These are phyloP conservation scores for Pichia cabralensis DNA, from an alignment of 805 yeast genomes.

Conservation along the genomic window DNA sequence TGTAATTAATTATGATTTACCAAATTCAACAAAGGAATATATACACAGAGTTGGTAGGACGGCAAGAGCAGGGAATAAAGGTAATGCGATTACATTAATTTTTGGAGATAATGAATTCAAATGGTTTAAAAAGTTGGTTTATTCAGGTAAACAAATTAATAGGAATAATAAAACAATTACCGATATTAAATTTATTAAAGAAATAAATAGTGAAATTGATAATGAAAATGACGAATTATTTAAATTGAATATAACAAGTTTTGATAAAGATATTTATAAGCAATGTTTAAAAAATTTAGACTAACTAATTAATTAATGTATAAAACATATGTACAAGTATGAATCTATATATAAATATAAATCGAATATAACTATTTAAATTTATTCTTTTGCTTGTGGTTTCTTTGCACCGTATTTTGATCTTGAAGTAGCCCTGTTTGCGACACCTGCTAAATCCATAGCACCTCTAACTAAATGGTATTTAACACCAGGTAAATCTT, in stretches of 20 bases:
- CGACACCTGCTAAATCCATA: slow-evolving; percentile 88
- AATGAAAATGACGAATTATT: slow-evolving; percentile 6
- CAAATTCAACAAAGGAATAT: slow-evolving; percentile 81
- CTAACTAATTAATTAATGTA: neutral
- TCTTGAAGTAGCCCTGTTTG: slow-evolving; percentile 81
- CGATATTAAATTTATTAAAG: slow-evolving; percentile 25
- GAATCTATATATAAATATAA: neutral
- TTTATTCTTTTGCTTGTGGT: slow-evolving; percentile 40
- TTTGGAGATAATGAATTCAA: slow-evolving; percentile 70
- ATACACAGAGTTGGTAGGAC: slow-evolving; percentile 97
- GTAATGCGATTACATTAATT: slow-evolving; percentile 66
- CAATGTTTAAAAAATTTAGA: slow-evolving; percentile 27
- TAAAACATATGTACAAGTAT: slow-evolving; percentile 5
- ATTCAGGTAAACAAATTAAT: slow-evolving; percentile 41
- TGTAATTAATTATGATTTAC: slow-evolving; percentile 87
- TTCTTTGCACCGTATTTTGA: slow-evolving; percentile 91
- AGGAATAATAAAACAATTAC: slow-evolving; percentile 30
- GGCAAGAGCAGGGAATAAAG: slow-evolving; percentile 80
- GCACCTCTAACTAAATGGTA: slow-evolving; percentile 92
- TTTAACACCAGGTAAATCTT: slow-evolving; percentile 97
- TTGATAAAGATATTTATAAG: slow-evolving; percentile 33
- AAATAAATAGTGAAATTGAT: slow-evolving; percentile 3
- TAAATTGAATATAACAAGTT: slow-evolving; percentile 25
- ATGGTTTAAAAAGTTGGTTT: slow-evolving; percentile 43
- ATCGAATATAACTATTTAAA: neutral